Conservation (phyloP, 129 eudicot genomes). For the Centella asiatica region DNA sequence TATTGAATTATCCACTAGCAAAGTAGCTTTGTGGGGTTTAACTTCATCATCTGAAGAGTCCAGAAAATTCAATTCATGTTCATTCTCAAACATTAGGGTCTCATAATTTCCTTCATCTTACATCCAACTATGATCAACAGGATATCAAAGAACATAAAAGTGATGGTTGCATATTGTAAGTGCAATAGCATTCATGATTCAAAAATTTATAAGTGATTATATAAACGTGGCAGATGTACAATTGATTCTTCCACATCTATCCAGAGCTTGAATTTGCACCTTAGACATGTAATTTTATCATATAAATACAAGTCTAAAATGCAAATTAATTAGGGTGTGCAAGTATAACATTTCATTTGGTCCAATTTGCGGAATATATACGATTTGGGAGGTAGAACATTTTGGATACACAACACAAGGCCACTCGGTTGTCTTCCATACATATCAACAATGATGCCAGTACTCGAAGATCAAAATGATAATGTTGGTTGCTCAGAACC, state of each 20-base stretch:
- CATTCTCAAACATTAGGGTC: too few relatives aligned
- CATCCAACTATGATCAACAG: background rate
- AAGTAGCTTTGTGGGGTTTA: too few relatives aligned
- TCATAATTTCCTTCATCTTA: too few relatives aligned
- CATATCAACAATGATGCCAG: background rate
- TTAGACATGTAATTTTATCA: background rate
- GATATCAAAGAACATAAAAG: background rate
- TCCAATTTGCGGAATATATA: background rate
- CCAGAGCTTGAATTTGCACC: background rate
- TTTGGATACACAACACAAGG: conserved; percentile 13
- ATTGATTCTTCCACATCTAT: too few relatives aligned
- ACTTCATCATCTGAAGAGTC: too few relatives aligned
- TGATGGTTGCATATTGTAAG: background rate
- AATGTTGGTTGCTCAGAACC: conserved; percentile 3
- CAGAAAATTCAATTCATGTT: too few relatives aligned
- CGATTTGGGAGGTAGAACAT: conserved; percentile 2
- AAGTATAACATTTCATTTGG: background rate
- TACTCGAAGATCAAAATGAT: background rate
- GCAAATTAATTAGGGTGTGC: background rate
- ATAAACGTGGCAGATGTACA: too few relatives aligned
- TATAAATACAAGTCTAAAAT: background rate
- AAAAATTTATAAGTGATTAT: too few relatives aligned
- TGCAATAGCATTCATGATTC: background rate
- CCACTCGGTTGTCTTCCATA: conserved; percentile 6
- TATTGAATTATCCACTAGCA: too few relatives aligned